These are phyloP conservation scores for Wickerhamomyces canadensis DNA, from an alignment of 805 yeast genomes.

Conservation along the genomic window DNA sequence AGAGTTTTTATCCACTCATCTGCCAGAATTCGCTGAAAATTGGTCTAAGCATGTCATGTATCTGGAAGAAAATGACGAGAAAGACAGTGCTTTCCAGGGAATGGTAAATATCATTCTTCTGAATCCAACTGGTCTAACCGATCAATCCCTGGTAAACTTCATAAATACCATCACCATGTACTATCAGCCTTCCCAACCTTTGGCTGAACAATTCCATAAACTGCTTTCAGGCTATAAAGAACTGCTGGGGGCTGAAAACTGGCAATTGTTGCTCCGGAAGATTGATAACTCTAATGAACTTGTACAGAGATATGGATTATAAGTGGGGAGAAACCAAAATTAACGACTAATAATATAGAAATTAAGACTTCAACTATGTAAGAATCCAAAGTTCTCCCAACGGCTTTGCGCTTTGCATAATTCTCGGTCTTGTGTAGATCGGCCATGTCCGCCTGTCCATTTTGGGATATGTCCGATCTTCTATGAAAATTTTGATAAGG, in stretches of 20 bases:
- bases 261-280: slow-evolving; percentile 17
- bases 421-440: no score
- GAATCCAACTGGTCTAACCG: slow-evolving; percentile 63
- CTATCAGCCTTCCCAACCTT: slow-evolving; percentile 41
- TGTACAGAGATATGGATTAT: slow-evolving; percentile 12
- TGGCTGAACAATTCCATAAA: slow-evolving; percentile 39
- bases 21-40: slow-evolving; percentile 49
- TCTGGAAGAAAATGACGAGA: slow-evolving; percentile 78
- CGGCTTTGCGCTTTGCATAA: no score
- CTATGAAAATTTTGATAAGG: no score
- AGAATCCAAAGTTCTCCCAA: no score
- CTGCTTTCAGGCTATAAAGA: slow-evolving; percentile 39
- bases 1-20: slow-evolving; percentile 49
- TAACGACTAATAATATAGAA: neutral
- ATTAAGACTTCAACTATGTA: no score
- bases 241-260: slow-evolving; percentile 37
- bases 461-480: no score
- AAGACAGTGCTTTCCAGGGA: slow-evolving; percentile 82
- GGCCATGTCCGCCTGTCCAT: no score
- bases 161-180: slow-evolving; percentile 56
- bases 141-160: slow-evolving; percentile 46
- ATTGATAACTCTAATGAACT: slow-evolving; percentile 18
- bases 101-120: slow-evolving; percentile 61
- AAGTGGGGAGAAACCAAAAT: neutral
- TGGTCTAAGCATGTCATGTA: slow-evolving; percentile 72